A percentile compares a stretch with the other conserved stretches of the same genome.
Evolutionary conservation across 768 basidiomycete genomes (phyloP).

Genomic region (Russula compacta): DNA sequence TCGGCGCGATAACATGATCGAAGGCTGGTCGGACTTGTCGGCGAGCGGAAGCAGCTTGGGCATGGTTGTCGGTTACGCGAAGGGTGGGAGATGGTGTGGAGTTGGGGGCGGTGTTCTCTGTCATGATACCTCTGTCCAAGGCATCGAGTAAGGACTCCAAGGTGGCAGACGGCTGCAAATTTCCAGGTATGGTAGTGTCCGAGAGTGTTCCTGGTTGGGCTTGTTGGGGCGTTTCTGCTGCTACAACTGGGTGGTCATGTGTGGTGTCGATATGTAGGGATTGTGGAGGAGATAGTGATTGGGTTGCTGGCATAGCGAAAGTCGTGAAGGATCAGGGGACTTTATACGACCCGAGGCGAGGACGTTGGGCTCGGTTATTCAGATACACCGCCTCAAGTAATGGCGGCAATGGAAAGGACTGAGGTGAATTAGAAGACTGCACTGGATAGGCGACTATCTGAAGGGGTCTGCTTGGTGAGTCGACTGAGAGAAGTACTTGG

Average conservation of each 20-base stretch:
- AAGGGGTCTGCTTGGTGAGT: neutral
- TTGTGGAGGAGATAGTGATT: neutral
- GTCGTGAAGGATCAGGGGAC: neutral
- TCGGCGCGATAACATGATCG: neutral
- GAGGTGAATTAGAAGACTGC: neutral
- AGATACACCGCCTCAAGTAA: neutral
- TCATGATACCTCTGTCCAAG: neutral
- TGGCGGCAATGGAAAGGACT: neutral
- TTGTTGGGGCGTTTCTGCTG: slow-evolving; percentile 1
- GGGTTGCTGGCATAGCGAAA: neutral
- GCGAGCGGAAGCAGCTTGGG: neutral
- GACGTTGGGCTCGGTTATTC: neutral
- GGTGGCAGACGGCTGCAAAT: neutral
- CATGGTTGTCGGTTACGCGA: neutral
- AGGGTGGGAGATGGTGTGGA: neutral
- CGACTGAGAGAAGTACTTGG: neutral
- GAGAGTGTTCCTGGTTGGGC: neutral
- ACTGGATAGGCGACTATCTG: neutral
- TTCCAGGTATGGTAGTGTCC: neutral
- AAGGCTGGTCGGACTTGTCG: neutral
- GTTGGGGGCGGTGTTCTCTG: neutral
- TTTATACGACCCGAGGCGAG: neutral
- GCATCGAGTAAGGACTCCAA: slow-evolving; percentile 1
- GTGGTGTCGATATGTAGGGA: neutral
- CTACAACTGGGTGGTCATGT: neutral